Conservation (phyloP, 2,329 filamentous ascomycete species). For the Talaromyces atroroseus region DNA sequence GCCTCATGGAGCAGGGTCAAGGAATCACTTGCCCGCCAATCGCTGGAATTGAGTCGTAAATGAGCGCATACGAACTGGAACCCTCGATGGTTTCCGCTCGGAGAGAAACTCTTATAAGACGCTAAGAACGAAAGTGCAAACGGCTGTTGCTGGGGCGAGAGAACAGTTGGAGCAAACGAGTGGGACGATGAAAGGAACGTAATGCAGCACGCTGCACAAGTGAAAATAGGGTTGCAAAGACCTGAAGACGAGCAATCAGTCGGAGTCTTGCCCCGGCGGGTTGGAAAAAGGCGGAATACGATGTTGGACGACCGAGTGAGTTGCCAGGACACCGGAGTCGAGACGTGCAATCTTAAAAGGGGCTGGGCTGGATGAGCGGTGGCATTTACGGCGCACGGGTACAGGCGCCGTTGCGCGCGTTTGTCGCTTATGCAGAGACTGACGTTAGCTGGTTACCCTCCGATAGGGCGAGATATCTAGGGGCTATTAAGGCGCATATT, state of each 20-base stretch:
- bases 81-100: too few species aligned
- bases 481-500: neutral
- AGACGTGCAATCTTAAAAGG: neutral
- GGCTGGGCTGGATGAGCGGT: slow-evolving; percentile 4
- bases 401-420: slow-evolving; percentile 38
- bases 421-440: slow-evolving; percentile 17
- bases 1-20: slow-evolving; percentile 2
- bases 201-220: slow-evolving; percentile 13
- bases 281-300: neutral
- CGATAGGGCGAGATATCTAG: too few species aligned
- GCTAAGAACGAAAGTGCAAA: neutral
- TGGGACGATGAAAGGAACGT: slow-evolving; percentile 12
- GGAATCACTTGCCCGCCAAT: neutral
- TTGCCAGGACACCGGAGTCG: neutral
- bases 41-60: neutral
- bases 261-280: slow-evolving; percentile 10
- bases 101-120: neutral
- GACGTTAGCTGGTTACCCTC: neutral
- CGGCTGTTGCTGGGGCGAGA: neutral
- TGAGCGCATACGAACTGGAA: neutral
- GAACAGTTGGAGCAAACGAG: neutral
- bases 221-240: neutral
- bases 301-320: neutral
- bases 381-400: slow-evolving; percentile 16
- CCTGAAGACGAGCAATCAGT: neutral